Conservation (phyloP, 2,329 filamentous ascomycete species). For the Fusarium illudens region DNA sequence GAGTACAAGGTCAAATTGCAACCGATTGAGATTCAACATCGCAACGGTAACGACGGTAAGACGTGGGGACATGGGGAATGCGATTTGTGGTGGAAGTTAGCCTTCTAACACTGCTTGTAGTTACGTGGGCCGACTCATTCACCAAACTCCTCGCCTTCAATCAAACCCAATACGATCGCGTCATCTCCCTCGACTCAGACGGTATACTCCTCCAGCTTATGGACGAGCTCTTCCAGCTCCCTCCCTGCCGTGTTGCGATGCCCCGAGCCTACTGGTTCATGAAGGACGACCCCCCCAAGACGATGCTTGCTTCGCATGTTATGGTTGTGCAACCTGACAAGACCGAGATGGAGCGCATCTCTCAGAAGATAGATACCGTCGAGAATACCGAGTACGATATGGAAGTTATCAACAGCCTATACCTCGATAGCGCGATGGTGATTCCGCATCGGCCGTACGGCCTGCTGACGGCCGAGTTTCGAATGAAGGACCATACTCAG, state of each 20-base stretch:
- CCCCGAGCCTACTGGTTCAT: conserved; percentile 77
- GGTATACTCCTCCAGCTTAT: conserved; percentile 68
- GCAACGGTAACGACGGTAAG: conserved; percentile 48
- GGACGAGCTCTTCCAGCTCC: conserved; percentile 77
- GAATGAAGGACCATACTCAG: conserved; percentile 57
- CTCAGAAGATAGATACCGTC: conserved; percentile 41
- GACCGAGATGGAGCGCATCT: conserved; percentile 57
- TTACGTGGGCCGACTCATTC: conserved; percentile 70
- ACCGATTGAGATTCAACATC: conserved; percentile 52
- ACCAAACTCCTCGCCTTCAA: conserved; percentile 76
- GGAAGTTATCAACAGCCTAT: conserved; percentile 72
- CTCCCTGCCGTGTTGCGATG: conserved; percentile 69
- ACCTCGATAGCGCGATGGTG: conserved; percentile 65
- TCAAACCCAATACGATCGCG: conserved; percentile 65
- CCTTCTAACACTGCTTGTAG: conserved; percentile 27
- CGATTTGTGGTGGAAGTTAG: not conserved
- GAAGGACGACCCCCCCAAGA: conserved; percentile 48
- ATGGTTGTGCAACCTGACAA: conserved; percentile 67
- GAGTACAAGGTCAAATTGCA: conserved; percentile 55
- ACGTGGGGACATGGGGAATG: no score
- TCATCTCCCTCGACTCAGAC: conserved; percentile 69
- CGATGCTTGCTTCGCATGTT: conserved; percentile 67
- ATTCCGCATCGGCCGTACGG: conserved; percentile 72
- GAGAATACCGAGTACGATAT: conserved; percentile 64
- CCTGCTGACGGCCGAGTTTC: conserved; percentile 70